Conservation (phyloP, 352 stramenopile species). For the Pythium guiyangense region DNA sequence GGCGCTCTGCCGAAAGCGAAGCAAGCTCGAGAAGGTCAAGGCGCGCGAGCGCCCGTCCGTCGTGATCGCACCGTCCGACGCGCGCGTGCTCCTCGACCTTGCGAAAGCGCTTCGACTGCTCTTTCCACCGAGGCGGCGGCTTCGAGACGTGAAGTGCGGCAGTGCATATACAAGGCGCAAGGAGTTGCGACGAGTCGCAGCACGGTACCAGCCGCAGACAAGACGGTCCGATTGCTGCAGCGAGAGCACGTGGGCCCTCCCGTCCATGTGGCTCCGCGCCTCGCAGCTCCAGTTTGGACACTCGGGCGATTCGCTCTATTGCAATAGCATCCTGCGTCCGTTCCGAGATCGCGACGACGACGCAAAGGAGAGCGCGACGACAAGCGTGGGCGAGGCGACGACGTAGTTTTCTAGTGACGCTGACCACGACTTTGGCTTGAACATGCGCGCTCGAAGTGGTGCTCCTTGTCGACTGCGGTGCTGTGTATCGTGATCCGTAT, state of each 20-base stretch:
- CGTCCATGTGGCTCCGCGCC: neutral
- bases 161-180: neutral
- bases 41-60: constrained; percentile 23
- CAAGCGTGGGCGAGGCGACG: no score
- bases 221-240: neutral
- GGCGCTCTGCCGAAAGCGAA: constrained; percentile 34
- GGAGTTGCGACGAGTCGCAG: neutral
- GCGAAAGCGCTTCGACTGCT: neutral
- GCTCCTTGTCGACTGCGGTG: no score
- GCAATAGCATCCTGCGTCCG: neutral
- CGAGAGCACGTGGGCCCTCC: neutral
- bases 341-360: neutral
- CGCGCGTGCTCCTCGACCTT: neutral
- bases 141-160: neutral
- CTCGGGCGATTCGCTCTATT: neutral
- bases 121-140: neutral
- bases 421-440: no score
- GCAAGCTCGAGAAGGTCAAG: constrained; percentile 44
- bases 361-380: no score
- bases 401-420: no score
- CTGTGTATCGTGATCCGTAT: no score
- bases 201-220: neutral
- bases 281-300: neutral
- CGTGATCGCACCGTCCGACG: constrained; percentile 16
- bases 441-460: no score